Percentiles rank a stretch among this genome's conserved stretches.
Evolutionary conservation across 306 rosid genomes (phyloP).

Genomic region (Quercus berberidifolia): DNA sequence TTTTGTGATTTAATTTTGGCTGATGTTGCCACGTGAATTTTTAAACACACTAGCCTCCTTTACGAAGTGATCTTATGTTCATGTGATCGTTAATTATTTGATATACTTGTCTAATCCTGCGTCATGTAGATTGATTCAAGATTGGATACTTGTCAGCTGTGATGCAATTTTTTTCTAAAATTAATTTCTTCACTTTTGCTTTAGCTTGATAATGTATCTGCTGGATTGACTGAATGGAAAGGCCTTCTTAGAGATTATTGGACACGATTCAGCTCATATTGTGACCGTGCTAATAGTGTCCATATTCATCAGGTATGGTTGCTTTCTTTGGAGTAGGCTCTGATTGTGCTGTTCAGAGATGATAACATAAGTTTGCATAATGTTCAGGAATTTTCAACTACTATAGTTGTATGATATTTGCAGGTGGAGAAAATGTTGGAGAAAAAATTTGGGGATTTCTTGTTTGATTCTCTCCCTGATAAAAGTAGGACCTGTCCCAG

Average conservation of each 20-base stretch:
- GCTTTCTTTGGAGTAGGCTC: conserved; percentile 9
- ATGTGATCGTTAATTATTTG: not conserved
- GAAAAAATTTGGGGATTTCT: conserved; percentile 65
- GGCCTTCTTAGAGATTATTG: conserved; percentile 95
- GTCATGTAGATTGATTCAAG: not conserved
- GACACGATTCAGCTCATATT: conserved; percentile 86
- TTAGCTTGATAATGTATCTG: conserved; percentile 98
- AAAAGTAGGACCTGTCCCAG: conserved; percentile 78
- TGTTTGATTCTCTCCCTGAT: conserved; percentile 68
- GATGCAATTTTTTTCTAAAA: not conserved
- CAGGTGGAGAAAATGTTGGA: conserved; percentile 99
- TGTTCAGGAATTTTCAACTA: conserved; percentile 2
- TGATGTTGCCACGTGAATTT: conserved; percentile 4
- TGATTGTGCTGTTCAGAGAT: conserved; percentile 3
- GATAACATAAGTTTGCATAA: not conserved
- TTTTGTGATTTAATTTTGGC: not conserved
- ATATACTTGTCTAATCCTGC: not conserved
- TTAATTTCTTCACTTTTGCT: conserved; percentile 17
- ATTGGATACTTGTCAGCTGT: conserved; percentile 2
- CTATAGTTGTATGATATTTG: conserved; percentile 15
- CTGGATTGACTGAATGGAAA: conserved; percentile 95
- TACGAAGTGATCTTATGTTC: not conserved
- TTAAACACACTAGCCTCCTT: not conserved
- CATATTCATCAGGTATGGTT: conserved; percentile 78
- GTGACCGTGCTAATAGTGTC: conserved; percentile 61